Evolutionary conservation across 148 eudicot species (phyloP).

Genomic region (Arctostaphylos glauca): DNA sequence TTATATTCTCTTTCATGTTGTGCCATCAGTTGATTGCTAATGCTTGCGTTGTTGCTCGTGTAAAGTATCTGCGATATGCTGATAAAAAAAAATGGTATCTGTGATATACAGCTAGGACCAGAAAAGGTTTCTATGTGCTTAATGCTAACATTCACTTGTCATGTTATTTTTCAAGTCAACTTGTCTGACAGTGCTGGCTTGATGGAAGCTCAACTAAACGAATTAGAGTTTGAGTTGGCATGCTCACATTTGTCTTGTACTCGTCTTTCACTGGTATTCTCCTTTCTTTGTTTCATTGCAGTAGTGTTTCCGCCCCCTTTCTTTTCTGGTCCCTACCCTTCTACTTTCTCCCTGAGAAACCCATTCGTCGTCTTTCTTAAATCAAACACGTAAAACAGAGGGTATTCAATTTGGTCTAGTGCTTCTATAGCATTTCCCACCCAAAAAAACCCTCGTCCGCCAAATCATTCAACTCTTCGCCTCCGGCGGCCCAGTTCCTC

Average conservation of each 20-base stretch:
- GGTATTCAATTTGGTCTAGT: too few species aligned
- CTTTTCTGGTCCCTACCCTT: neutral
- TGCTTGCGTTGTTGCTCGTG: neutral
- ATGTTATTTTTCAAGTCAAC: slow-evolving; percentile 32
- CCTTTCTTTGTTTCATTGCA: neutral
- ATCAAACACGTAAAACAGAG: too few species aligned
- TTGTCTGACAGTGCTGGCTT: slow-evolving; percentile 67
- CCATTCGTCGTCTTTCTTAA: too few species aligned
- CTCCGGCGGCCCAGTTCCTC: too few species aligned
- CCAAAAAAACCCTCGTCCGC: too few species aligned
- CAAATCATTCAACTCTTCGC: too few species aligned
- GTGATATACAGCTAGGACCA: neutral
- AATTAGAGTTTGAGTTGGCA: slow-evolving; percentile 69
- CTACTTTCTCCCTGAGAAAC: too few species aligned
- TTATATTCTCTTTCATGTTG: neutral
- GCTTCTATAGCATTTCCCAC: too few species aligned
- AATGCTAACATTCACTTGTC: neutral
- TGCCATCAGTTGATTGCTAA: slow-evolving; percentile 4
- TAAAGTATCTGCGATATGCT: too few species aligned
- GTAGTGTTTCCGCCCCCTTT: neutral
- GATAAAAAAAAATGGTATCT: too few species aligned
- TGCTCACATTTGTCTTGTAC: slow-evolving; percentile 52
- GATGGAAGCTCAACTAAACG: slow-evolving; percentile 67
- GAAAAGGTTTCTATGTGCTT: neutral
- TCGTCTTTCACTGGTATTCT: slow-evolving; percentile 51